Evolutionary conservation across 371 early-diverging fungal genomes (phyloP).

Genomic region (Syncephalastrum racemosum): DNA sequence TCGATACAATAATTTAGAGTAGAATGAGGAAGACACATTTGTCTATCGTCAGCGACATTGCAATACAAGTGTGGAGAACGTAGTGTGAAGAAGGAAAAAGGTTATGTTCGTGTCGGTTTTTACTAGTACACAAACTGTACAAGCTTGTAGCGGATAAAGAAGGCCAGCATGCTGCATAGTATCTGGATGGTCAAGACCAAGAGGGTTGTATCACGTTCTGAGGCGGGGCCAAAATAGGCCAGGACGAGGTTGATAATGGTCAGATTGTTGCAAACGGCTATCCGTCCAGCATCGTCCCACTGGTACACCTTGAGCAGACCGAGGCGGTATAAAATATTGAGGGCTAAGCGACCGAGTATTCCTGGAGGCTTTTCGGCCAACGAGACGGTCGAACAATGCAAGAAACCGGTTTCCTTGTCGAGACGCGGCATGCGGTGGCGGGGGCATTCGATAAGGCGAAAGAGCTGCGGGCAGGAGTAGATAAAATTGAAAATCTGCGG

Average conservation of each 20-base stretch:
- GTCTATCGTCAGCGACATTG: no score
- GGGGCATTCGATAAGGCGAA: slow-evolving; percentile 95
- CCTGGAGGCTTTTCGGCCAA: slow-evolving; percentile 36
- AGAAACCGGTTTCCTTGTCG: slow-evolving; percentile 48
- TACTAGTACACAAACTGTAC: slow-evolving; percentile 71
- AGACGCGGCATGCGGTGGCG: slow-evolving; percentile 93
- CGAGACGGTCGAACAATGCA: slow-evolving; percentile 44
- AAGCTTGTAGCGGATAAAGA: slow-evolving; percentile 75
- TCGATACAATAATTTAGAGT: no score
- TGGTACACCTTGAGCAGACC: slow-evolving; percentile 55
- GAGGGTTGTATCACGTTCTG: slow-evolving; percentile 66
- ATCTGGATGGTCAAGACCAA: slow-evolving; percentile 66
- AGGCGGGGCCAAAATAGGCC: slow-evolving; percentile 71
- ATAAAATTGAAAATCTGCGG: slow-evolving; percentile 97
- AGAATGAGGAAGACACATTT: no score
- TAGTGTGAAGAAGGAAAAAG: no score
- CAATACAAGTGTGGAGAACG: no score
- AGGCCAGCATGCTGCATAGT: slow-evolving; percentile 65
- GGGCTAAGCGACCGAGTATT: slow-evolving; percentile 29
- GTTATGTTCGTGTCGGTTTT: background rate
- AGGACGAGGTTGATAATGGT: slow-evolving; percentile 91
- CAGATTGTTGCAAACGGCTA: slow-evolving; percentile 77
- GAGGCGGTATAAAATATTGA: slow-evolving; percentile 38
- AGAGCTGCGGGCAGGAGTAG: slow-evolving; percentile 93
- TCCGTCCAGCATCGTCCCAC: slow-evolving; percentile 56